These are phyloP conservation scores for Candolleomyces efflorescens DNA, from an alignment of 768 basidiomycete species.

Conservation along the genomic window DNA sequence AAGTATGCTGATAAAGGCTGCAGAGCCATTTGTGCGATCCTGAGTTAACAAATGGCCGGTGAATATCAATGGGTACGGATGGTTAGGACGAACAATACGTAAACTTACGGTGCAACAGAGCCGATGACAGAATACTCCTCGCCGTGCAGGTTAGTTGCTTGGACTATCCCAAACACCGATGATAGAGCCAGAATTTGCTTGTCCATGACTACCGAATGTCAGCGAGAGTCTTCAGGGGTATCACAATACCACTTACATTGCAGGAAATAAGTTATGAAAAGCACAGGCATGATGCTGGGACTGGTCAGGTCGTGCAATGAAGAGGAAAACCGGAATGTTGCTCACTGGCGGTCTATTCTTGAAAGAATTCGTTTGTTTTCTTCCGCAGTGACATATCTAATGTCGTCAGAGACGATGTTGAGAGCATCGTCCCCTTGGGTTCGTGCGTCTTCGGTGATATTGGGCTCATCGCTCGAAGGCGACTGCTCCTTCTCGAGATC, in stretches of 20 bases:
- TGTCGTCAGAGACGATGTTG: slow-evolving; percentile 10
- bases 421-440: slow-evolving; percentile 13
- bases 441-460: neutral
- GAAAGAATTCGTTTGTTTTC: slow-evolving; percentile 21
- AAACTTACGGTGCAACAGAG: slow-evolving; percentile 25
- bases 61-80: neutral
- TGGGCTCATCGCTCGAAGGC: too few relatives aligned
- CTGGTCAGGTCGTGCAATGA: neutral
- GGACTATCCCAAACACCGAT: slow-evolving; percentile 29
- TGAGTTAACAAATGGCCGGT: neutral
- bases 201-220: slow-evolving; percentile 22
- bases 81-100: neutral
- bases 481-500: slow-evolving; percentile 1
- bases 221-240: neutral
- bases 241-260: slow-evolving; percentile 17
- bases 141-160: slow-evolving; percentile 24
- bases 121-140: slow-evolving; percentile 31
- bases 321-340: neutral
- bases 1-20: slow-evolving; percentile 30
- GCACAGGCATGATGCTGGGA: slow-evolving; percentile 26
- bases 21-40: slow-evolving; percentile 28
- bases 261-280: slow-evolving; percentile 27
- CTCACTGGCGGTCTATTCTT: slow-evolving; percentile 27
- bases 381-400: slow-evolving; percentile 16
- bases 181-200: slow-evolving; percentile 29